Evolutionary conservation across 2,329 filamentous ascomycete genomes (phyloP).

Genomic region (Colletotrichum sp.): DNA sequence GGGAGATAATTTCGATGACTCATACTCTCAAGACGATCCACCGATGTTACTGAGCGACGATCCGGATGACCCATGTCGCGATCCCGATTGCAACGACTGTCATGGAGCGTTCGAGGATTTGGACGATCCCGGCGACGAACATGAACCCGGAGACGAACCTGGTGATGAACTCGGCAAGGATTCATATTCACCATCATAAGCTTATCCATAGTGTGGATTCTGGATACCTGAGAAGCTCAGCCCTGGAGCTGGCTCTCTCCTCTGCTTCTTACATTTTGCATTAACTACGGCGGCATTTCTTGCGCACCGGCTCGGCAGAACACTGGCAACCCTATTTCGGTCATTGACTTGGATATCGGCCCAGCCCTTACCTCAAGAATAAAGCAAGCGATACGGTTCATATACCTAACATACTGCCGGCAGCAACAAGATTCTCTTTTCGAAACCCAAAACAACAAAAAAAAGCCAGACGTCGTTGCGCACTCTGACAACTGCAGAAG

Average conservation of each 20-base stretch:
- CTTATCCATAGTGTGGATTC: not conserved
- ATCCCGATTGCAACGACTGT: not conserved
- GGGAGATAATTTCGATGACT: not conserved
- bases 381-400: not conserved
- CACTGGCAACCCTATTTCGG: not conserved
- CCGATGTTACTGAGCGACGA: slow-evolving; percentile 16
- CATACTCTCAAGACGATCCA: slow-evolving; percentile 16
- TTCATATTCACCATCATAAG: not conserved
- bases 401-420: not conserved
- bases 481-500: not conserved
- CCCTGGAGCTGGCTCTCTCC: not conserved
- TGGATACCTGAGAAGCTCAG: not conserved
- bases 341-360: not conserved
- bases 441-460: not conserved
- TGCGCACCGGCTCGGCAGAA: not conserved
- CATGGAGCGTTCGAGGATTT: not conserved
- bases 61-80: not conserved
- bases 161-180: not conserved
- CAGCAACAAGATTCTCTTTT: not conserved
- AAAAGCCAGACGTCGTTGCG: not conserved
- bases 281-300: not conserved
- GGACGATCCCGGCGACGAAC: slow-evolving; percentile 10
- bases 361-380: not conserved
- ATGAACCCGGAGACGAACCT: not conserved
- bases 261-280: not conserved